Conservation (phyloP, 495 filamentous ascomycete genomes). For the Penicillium angulare region DNA sequence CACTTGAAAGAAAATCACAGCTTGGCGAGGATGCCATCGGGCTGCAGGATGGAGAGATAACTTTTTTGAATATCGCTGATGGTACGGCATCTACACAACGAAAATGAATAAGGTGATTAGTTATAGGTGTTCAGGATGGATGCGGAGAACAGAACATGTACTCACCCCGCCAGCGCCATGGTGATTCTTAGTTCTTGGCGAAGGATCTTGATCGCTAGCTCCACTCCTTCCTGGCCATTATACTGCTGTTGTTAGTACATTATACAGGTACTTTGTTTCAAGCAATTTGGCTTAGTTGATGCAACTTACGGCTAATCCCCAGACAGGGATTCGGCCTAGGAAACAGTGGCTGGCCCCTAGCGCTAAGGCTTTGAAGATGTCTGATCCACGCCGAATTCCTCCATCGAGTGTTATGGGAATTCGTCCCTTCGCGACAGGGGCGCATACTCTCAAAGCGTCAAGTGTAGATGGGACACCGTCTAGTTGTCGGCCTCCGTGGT, state of each 20-base stretch:
- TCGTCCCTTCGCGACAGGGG: conserved; percentile 5
- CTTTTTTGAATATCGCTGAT: conserved; percentile 21
- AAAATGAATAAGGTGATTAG: neutral
- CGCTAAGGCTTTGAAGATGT: conserved; percentile 16
- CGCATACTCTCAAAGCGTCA: conserved; percentile 65
- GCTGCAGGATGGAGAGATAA: conserved; percentile 19
- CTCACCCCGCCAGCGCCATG: conserved; percentile 39
- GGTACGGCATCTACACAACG: conserved; percentile 14
- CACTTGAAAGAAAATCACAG: conserved; percentile 12
- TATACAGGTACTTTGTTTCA: neutral
- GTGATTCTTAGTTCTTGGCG: conserved; percentile 36
- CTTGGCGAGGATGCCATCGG: conserved; percentile 21
- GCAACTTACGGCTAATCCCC: conserved; percentile 26
- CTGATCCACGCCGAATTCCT: conserved; percentile 13
- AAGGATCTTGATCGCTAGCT: conserved; percentile 36
- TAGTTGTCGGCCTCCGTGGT: conserved; percentile 64
- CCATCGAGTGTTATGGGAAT: conserved; percentile 15
- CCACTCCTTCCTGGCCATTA: conserved; percentile 39
- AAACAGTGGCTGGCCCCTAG: conserved; percentile 12
- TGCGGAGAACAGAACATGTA: neutral
- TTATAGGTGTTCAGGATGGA: neutral
- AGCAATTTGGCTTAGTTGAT: conserved; percentile 8
- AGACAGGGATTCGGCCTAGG: conserved; percentile 10
- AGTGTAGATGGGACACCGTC: conserved; percentile 60
- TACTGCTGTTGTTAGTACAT: conserved; percentile 18